Conservation (phyloP, 2,329 filamentous ascomycete genomes). For the Ceratocystiopsis brevicomis region DNA sequence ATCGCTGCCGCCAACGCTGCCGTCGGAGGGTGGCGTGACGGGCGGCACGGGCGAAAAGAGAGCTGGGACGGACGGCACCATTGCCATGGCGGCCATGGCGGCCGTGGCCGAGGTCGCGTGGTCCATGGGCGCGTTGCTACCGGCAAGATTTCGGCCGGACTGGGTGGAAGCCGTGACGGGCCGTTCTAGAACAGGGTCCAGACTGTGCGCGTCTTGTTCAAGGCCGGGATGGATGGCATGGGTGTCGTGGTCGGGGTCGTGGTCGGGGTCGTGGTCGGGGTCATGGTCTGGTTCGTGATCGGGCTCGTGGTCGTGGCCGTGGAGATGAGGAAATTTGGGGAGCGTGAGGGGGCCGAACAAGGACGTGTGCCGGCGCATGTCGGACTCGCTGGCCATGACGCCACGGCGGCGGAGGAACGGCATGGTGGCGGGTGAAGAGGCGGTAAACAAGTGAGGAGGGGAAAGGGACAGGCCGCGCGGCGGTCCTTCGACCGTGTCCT, state of each 20-base stretch:
- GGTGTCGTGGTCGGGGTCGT: too few species aligned
- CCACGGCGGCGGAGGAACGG: constrained; percentile 43
- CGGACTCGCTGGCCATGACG: constrained; percentile 38
- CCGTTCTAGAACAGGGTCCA: too few species aligned
- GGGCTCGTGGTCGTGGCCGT: too few species aligned
- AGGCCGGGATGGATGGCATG: too few species aligned
- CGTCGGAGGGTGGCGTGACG: constrained; percentile 14
- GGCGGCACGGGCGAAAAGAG: constrained; percentile 11
- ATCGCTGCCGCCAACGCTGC: constrained; percentile 8
- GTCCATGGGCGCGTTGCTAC: constrained; percentile 9
- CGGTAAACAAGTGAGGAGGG: background rate
- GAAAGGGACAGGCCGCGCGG: background rate
- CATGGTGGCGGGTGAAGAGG: constrained; percentile 23
- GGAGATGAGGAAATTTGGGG: constrained; percentile 4
- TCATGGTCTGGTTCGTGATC: too few species aligned
- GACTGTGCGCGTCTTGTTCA: too few species aligned
- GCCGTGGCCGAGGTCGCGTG: background rate
- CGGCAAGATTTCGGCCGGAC: constrained; percentile 1
- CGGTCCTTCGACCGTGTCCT: constrained; percentile 1
- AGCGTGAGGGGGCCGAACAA: constrained; percentile 14
- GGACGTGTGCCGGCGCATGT: constrained; percentile 33
- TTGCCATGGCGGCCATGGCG: too few species aligned
- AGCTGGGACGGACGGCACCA: constrained; percentile 2
- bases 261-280: too few species aligned
- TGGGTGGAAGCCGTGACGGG: too few species aligned